phyloP scores from a whole-genome alignment of 2,329 filamentous ascomycete species.

The Fusarium sp. region DNA sequence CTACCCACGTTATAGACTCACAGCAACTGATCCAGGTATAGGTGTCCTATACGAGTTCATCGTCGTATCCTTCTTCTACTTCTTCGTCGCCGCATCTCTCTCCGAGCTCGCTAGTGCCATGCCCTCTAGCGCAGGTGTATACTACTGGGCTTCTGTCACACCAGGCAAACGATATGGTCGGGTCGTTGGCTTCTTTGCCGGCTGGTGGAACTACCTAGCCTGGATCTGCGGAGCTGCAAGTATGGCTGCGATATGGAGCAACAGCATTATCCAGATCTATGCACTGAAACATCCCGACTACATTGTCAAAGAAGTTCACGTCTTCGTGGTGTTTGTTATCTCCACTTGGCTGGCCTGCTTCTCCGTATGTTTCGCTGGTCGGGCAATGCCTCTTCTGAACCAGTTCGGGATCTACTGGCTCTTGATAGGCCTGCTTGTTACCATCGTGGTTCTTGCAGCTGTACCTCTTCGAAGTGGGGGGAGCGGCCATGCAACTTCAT shows the following conservation, averaged over 20 bases:
- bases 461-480: not conserved
- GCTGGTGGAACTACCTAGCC: not conserved
- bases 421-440: not conserved
- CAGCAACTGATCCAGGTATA: rapidly evolving
- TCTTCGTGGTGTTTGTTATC: not conserved
- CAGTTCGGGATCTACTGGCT: not conserved
- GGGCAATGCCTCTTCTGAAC: not conserved
- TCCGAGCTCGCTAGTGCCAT: not conserved
- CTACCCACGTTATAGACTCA: rapidly evolving
- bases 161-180: not conserved
- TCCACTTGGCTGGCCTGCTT: not conserved
- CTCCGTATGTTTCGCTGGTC: not conserved
- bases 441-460: not conserved
- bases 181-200: not conserved
- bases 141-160: not conserved
- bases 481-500: not conserved
- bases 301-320: not conserved
- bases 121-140: not conserved
- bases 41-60: not conserved
- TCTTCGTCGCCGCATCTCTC: not conserved
- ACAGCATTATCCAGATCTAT: not conserved
- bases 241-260: not conserved
- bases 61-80: not conserved
- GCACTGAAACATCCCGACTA: not conserved
- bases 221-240: not conserved